These are phyloP conservation scores for Cladosporium sp. DNA, from an alignment of 2,329 filamentous ascomycete genomes.

Conservation along the genomic window DNA sequence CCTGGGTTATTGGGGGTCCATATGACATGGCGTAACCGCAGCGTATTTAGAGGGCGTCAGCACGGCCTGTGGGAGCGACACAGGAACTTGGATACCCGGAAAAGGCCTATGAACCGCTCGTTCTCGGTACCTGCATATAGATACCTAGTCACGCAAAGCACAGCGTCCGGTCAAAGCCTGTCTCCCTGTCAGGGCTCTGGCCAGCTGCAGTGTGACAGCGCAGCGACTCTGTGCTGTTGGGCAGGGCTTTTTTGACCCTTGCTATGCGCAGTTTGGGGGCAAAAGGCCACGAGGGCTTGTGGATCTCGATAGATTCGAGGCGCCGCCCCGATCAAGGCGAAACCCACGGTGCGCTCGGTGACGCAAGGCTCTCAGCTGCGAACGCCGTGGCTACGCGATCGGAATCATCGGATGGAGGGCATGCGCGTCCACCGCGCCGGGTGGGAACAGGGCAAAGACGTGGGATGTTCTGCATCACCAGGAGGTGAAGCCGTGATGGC, in stretches of 20 bases:
- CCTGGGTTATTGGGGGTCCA: neutral
- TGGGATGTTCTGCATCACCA: conserved; percentile 5
- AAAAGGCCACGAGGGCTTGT: neutral
- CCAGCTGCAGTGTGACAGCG: neutral
- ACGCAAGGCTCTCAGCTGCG: conserved; percentile 9
- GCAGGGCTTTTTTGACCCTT: neutral
- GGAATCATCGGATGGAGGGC: neutral
- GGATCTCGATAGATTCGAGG: conserved; percentile 9
- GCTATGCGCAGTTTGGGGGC: neutral
- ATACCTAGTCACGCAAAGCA: neutral
- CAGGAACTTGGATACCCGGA: neutral
- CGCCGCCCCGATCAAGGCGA: neutral
- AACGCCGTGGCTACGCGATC: conserved; percentile 1
- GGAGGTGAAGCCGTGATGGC: conserved; percentile 10
- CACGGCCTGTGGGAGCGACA: neutral
- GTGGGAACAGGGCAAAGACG: neutral
- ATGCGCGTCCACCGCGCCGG: conserved; percentile 1
- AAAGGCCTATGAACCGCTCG: conserved; percentile 4
- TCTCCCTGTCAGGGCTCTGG: neutral
- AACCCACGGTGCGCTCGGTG: neutral
- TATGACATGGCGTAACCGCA: conserved; percentile 2
- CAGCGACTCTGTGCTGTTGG: neutral
- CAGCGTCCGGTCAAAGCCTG: conserved; percentile 5
- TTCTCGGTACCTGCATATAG: conserved; percentile 12
- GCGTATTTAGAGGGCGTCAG: neutral